Conservation (phyloP, 208 protist genomes). For the Wallacemonas sp. region DNA sequence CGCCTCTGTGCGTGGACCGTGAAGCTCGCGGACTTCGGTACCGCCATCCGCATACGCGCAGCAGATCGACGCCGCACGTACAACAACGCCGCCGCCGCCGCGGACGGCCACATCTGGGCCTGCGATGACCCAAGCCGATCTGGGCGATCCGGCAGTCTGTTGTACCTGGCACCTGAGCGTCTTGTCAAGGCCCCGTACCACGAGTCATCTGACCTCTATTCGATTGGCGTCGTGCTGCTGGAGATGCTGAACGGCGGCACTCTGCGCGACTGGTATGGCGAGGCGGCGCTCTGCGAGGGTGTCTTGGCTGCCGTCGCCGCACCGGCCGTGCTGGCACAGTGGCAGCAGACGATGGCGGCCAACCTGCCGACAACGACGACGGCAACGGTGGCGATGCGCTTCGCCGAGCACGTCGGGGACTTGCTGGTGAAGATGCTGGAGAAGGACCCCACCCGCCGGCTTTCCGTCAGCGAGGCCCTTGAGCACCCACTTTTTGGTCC, state of each 20-base stretch:
- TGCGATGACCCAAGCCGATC: background rate
- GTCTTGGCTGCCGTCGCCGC: background rate
- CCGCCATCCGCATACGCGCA: slow-evolving; percentile 33
- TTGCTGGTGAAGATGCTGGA: slow-evolving; percentile 66
- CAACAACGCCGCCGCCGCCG: no score
- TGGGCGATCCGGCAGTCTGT: slow-evolving; percentile 33
- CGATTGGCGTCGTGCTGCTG: slow-evolving; percentile 76
- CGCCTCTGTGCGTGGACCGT: slow-evolving; percentile 22
- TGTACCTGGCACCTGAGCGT: slow-evolving; percentile 82
- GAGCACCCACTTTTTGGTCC: slow-evolving; percentile 59
- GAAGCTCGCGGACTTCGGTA: slow-evolving; percentile 72
- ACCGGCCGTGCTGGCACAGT: background rate
- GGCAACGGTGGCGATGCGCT: background rate
- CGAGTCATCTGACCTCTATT: slow-evolving; percentile 78
- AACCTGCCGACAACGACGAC: background rate
- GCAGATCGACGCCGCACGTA: background rate
- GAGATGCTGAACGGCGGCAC: slow-evolving; percentile 65
- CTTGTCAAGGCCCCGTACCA: slow-evolving; percentile 55
- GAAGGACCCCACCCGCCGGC: slow-evolving; percentile 47
- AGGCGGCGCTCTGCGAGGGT: background rate
- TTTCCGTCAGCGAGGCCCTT: slow-evolving; percentile 60
- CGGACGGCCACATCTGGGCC: background rate
- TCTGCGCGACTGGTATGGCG: slow-evolving; percentile 18
- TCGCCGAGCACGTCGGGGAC: slow-evolving; percentile 25
- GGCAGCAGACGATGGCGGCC: background rate